These are phyloP conservation scores for Metschnikowia continentalis DNA, from an alignment of 805 yeast genomes.

Conservation along the genomic window DNA sequence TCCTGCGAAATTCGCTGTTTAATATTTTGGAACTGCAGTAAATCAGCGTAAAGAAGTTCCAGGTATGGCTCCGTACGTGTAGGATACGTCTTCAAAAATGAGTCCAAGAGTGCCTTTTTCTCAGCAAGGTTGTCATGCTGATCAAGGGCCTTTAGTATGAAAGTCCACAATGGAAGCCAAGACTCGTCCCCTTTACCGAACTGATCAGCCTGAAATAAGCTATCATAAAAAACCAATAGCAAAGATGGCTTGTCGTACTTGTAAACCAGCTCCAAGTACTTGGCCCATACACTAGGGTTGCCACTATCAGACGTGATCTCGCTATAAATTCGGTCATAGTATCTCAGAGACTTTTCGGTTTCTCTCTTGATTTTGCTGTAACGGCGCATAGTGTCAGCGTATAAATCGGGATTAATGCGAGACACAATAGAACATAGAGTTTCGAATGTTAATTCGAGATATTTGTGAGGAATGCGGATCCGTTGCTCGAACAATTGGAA, in stretches of 20 bases:
- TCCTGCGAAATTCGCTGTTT: constrained; percentile 1
- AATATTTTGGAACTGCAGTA: background rate
- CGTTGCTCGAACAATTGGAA: constrained; percentile 25
- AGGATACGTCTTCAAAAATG: background rate
- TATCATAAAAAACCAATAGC: constrained; percentile 25
- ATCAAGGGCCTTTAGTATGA: background rate
- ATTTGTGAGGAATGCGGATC: constrained; percentile 38
- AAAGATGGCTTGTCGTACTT: constrained; percentile 12
- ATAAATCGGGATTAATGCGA: constrained; percentile 20
- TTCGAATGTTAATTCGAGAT: constrained; percentile 37
- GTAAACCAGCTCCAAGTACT: constrained; percentile 28
- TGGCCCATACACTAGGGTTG: constrained; percentile 24
- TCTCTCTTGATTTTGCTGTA: constrained; percentile 29
- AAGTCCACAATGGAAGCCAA: constrained; percentile 12
- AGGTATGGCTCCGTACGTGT: background rate
- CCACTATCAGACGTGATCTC: constrained; percentile 16
- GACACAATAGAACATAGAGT: constrained; percentile 41
- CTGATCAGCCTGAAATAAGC: constrained; percentile 5
- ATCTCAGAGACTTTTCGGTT: constrained; percentile 24
- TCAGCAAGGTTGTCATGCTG: background rate
- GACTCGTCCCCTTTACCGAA: constrained; percentile 3
- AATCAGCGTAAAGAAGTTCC: background rate
- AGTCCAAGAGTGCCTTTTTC: background rate
- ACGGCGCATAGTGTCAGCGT: constrained; percentile 31
- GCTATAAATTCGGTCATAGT: constrained; percentile 36